A percentile compares a stretch with the other conserved stretches of the same genome.
Evolutionary conservation across 129 eudicot genomes (phyloP).

Genomic region (Flaveria ramosissima): DNA sequence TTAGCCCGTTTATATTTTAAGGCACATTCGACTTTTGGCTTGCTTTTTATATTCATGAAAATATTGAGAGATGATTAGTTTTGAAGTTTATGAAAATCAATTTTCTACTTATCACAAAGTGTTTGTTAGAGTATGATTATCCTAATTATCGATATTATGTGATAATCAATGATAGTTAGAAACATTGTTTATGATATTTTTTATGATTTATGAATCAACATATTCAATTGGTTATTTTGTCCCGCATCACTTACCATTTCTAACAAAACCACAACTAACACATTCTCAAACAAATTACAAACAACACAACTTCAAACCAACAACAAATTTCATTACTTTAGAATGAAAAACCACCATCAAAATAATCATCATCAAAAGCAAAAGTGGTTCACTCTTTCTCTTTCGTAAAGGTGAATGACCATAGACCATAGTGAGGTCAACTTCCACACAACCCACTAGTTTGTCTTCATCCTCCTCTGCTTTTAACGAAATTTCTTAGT

Average conservation of each 20-base stretch:
- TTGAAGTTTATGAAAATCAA: too few species aligned
- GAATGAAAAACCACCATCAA: background rate
- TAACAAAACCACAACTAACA: background rate
- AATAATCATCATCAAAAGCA: background rate
- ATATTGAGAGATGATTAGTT: too few species aligned
- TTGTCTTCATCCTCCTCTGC: background rate
- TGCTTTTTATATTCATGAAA: too few species aligned
- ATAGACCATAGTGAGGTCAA: background rate
- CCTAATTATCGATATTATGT: too few species aligned
- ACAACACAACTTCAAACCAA: background rate
- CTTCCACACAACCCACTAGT: background rate
- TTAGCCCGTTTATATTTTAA: too few species aligned
- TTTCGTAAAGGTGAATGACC: background rate
- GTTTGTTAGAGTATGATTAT: too few species aligned
- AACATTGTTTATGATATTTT: too few species aligned
- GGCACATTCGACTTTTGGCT: too few species aligned
- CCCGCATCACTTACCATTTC: background rate
- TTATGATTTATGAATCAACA: too few species aligned
- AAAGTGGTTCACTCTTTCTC: background rate
- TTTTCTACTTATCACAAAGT: too few species aligned
- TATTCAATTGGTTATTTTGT: too few species aligned
- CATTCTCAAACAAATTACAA: background rate
- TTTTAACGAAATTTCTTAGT: background rate
- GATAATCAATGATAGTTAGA: too few species aligned
- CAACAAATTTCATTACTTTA: background rate